Evolutionary conservation across 1,284 basidiomycete genomes (phyloP), one percentile per base, ranked within the genome.

Genomic region (Cutaneotrichosporon cutaneum): DNA sequence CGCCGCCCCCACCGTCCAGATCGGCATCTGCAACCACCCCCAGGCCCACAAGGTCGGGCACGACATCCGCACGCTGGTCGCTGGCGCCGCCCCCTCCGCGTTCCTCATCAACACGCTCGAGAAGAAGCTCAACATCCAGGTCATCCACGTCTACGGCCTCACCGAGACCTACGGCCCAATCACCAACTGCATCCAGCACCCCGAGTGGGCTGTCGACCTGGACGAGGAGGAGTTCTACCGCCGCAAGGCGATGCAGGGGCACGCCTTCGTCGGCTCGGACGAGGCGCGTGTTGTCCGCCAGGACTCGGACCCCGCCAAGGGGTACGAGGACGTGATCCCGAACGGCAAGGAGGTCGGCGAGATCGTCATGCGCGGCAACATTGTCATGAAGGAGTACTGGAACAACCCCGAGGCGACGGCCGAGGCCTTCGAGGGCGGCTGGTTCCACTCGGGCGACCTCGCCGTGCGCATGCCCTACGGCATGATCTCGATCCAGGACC

Each of bases 391-490:
- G 88, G 64, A 56, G 56, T 93, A 93, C 74, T 93, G 90, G 90
- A 75, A 84, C 39, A 86, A 93, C 68, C 81, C 85, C 35, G 84
- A 85, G 54, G 88, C 89, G 71, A 92, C 90, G 0, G 76, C 75
- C n/a, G 75, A 80, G 30, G 88, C 83, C 0, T 86, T 89, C 83
- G 86, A 86, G 39, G 84, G 80, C 2, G 67, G 88, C 45, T 93
- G 90, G 90, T 91, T 93, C 87, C 84, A 88, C 72, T 90, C 89
- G 0, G 90, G 91, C 1, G 91, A 94, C 75, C 85, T 92, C 70
- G 91, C 84, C 1, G 86, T 90, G 42, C 84, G 93, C 80, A 90
- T 92, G 69, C 84, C 87, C 58, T 88, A 93, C 62, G 91, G 91
- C 4, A 92, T 92, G 78, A 77, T 93, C 22, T 80, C 79, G 68